A percentile compares a stretch with the other conserved stretches of the same genome.
These are phyloP conservation scores for Cercophora newfieldiana DNA, from an alignment of 495 filamentous ascomycete genomes.

Conservation along the genomic window DNA sequence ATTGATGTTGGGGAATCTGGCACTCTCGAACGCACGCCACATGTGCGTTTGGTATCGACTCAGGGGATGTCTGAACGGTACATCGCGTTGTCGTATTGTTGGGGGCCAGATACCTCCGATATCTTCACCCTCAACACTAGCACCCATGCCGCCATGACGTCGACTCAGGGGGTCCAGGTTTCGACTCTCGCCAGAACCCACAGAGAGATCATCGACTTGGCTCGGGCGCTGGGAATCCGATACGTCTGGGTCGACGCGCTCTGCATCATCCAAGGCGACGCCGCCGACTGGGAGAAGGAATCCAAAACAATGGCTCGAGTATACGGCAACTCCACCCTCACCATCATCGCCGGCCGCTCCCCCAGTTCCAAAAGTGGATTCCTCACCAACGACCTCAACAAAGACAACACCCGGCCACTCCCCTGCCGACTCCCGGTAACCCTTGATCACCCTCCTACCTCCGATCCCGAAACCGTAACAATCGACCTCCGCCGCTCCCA, in stretches of 20 bases:
- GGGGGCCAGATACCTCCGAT: constrained; percentile 11
- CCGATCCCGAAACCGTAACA: neutral
- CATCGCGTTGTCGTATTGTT: constrained; percentile 16
- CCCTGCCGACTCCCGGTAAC: constrained; percentile 9
- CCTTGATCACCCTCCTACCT: neutral
- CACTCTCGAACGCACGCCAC: neutral
- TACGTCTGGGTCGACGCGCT: constrained; percentile 35
- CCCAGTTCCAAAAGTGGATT: constrained; percentile 15
- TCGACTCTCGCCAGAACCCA: constrained; percentile 9
- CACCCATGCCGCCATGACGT: constrained; percentile 1
- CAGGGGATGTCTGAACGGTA: constrained; percentile 9
- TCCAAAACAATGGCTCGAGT: constrained; percentile 10
- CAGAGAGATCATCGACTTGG: constrained; percentile 3
- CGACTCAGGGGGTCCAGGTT: neutral
- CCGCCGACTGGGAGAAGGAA: constrained; percentile 12
- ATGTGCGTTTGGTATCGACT: constrained; percentile 7
- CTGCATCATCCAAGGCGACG: constrained; percentile 30
- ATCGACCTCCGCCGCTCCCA: constrained; percentile 1
- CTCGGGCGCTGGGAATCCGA: constrained; percentile 7
- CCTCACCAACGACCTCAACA: constrained; percentile 7
- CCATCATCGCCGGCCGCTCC: constrained; percentile 15
- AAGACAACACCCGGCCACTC: neutral
- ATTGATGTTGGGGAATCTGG: constrained; percentile 9
- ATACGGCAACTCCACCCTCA: constrained; percentile 6
- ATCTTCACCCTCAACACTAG: constrained; percentile 4